These are phyloP conservation scores for Stachybotrys elegans DNA, from an alignment of 2,329 filamentous ascomycete genomes.

Conservation along the genomic window DNA sequence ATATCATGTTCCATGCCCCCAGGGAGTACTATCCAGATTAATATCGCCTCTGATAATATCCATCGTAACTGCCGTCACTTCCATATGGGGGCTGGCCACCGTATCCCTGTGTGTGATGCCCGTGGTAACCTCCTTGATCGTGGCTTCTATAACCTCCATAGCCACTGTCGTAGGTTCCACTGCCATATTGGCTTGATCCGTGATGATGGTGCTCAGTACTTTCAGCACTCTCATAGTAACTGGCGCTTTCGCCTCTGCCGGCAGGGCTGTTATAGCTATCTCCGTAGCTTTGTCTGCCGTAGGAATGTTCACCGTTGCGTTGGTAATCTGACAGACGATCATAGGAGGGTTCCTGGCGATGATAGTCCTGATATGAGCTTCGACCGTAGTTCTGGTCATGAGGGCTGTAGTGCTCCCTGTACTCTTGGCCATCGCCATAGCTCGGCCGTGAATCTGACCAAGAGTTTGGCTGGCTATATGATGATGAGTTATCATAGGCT, in stretches of 20 bases:
- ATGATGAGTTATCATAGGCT: background rate
- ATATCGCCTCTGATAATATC: no score
- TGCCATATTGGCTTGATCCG: background rate
- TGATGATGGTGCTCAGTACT: background rate
- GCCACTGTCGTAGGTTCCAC: background rate
- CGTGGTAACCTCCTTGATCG: background rate
- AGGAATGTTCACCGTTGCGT: background rate
- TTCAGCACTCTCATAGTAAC: background rate
- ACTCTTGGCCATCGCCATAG: background rate
- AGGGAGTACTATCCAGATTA: no score
- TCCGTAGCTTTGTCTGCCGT: background rate
- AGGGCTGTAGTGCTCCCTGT: background rate
- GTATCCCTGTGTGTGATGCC: background rate
- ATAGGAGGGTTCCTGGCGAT: background rate
- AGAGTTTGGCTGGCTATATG: background rate
- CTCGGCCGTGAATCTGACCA: background rate
- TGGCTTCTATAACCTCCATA: background rate
- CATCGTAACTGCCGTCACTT: background rate
- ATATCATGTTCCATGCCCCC: no score
- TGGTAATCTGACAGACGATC: background rate
- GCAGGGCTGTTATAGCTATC: no score
- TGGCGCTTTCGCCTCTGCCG: background rate
- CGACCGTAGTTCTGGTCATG: background rate
- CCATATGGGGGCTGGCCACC: background rate
- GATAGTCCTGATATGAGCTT: background rate